These are phyloP conservation scores for Boletus edulis DNA, from an alignment of 768 basidiomycete genomes.

Conservation along the genomic window DNA sequence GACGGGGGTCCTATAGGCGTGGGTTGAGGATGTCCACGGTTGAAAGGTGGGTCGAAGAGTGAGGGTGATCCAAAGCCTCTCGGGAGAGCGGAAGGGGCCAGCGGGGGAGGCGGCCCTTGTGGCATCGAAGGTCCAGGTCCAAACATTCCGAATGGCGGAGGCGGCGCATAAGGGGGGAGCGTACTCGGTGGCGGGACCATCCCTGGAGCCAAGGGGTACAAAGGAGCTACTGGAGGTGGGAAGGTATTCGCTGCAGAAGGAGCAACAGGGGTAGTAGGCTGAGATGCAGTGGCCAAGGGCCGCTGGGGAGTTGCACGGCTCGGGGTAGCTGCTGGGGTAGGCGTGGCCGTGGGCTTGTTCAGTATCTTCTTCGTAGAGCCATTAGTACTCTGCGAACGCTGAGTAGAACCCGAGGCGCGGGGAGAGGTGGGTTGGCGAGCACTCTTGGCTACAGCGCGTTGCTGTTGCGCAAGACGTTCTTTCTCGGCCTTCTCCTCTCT, in stretches of 20 bases:
- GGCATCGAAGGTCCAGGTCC: conserved; percentile 44
- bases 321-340: conserved; percentile 32
- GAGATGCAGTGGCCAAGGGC: conserved; percentile 35
- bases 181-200: conserved; percentile 42
- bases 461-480: conserved; percentile 45
- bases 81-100: conserved; percentile 54
- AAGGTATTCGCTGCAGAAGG: conserved; percentile 34
- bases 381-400: conserved; percentile 46
- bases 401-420: conserved; percentile 48
- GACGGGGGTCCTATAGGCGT: conserved; percentile 59
- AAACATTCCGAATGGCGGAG: conserved; percentile 51
- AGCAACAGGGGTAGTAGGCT: conserved; percentile 45
- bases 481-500: conserved; percentile 56
- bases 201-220: conserved; percentile 45
- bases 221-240: conserved; percentile 44
- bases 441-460: conserved; percentile 48
- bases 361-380: conserved; percentile 60
- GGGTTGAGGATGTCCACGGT: conserved; percentile 40
- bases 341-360: conserved; percentile 41
- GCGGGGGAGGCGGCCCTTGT: conserved; percentile 41
- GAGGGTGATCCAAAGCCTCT: conserved; percentile 50
- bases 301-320: conserved; percentile 39
- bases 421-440: conserved; percentile 52
- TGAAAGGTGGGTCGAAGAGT: conserved; percentile 51
- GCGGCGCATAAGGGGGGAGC: conserved; percentile 56